Evolutionary conservation across 1,284 basidiomycete species (phyloP).

Genomic region (Sporisorium sorghi): DNA sequence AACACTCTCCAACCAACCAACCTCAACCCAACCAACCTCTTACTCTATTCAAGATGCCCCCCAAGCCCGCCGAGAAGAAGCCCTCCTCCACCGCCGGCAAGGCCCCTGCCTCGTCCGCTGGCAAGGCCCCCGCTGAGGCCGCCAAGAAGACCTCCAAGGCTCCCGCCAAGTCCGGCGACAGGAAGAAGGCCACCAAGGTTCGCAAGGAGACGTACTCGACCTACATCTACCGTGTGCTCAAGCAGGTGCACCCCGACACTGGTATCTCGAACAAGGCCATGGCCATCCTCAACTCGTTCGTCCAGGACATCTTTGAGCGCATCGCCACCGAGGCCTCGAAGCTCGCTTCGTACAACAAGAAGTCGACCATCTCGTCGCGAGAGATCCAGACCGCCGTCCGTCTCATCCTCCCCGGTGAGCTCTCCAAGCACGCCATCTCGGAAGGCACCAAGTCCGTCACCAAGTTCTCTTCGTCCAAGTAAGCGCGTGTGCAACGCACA

Average conservation of each 20-base stretch:
- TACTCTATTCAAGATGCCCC: slow-evolving; percentile 57
- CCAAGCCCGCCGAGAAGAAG: slow-evolving; percentile 70
- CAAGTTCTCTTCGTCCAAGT: slow-evolving; percentile 73
- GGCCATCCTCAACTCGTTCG: slow-evolving; percentile 70
- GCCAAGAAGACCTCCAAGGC: slow-evolving; percentile 74
- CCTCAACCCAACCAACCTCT: slow-evolving; percentile 6
- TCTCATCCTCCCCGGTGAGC: slow-evolving; percentile 73
- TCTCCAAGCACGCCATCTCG: slow-evolving; percentile 84
- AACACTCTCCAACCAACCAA: slow-evolving; percentile 16
- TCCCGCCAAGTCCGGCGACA: slow-evolving; percentile 73
- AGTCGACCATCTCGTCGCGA: slow-evolving; percentile 69
- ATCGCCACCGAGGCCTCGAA: slow-evolving; percentile 70
- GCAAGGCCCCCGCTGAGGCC: slow-evolving; percentile 73
- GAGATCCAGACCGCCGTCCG: slow-evolving; percentile 70
- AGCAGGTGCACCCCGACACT: slow-evolving; percentile 73
- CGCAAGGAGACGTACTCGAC: slow-evolving; percentile 74
- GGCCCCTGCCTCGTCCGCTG: slow-evolving; percentile 73
- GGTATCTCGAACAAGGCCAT: slow-evolving; percentile 72
- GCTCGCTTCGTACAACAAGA: slow-evolving; percentile 70
- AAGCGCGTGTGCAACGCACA: slow-evolving; percentile 12
- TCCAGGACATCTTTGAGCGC: slow-evolving; percentile 72
- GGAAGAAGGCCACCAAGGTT: slow-evolving; percentile 76
- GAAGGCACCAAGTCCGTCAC: slow-evolving; percentile 79
- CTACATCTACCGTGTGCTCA: slow-evolving; percentile 74
- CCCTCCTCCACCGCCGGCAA: slow-evolving; percentile 74